Base-by-base conservation (phyloP, 2,329 filamentous ascomycete species). In the Biscogniauxia mediterranea region DNA sequence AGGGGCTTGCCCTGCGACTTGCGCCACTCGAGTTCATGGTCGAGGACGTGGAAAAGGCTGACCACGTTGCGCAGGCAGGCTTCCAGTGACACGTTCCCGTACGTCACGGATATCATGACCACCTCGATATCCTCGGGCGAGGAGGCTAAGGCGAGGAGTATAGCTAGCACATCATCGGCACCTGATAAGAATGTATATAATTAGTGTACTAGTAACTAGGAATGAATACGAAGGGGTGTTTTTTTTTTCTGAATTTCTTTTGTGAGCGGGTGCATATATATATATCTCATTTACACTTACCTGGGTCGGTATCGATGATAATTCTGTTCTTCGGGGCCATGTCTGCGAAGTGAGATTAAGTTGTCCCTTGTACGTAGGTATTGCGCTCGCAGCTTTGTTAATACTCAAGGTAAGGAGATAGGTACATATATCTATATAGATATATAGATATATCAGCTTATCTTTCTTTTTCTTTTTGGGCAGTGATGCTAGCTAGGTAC, bases 281-380 rank as follows among this genome's bases (percentile, higher is more conserved):
- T 2, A 23, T 20, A 2, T 20, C 6, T 52, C 8, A 13, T 21
- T 19, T 21, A 20, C 25, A 66, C 75, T 67, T 81, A 91, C 93
- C 79, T 68, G 94, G 94, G 74, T 98, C 95, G 2, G 94, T 98
- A 74, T 99, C 95, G 71, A 99, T 95, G 70, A 99, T 97, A 68
- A 99, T 89, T 71, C 89, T 88, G 70, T 85, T 87, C 69, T 86
- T 87, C 26, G 88, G 84, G 59, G 85, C 81, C 89, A 91, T 91
- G 60, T 54, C 65, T 64, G 60, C 52, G 52, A 59, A 26, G 62
- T 59, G 26, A 59, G 49, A 15, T 38, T 28, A 46, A 26, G 52
- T 49, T 62, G 11, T 46, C 38, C 17, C 38, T 46, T 11, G 38
- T 7, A 46, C 4, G 5, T 7, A 46, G 3, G 5, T n/a, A 9